These are phyloP conservation scores for Aspergillus funiculosus DNA, from an alignment of 495 filamentous ascomycete genomes.

Conservation along the genomic window DNA sequence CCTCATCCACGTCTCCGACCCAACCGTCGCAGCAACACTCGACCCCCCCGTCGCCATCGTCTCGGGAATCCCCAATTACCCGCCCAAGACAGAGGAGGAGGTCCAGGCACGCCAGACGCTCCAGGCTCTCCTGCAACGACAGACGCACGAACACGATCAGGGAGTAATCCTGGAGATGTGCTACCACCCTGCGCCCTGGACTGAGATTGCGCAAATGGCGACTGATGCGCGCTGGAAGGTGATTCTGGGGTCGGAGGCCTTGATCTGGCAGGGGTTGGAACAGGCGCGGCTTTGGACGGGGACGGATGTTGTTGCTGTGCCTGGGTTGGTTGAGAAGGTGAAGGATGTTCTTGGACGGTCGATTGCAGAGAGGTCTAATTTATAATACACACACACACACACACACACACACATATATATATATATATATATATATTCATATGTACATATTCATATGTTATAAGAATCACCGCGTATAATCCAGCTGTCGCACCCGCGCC, in stretches of 20 bases:
- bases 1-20: slow-evolving; percentile 51
- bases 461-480: slow-evolving; percentile 49
- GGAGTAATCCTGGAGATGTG: slow-evolving; percentile 75
- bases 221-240: slow-evolving; percentile 59
- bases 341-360: slow-evolving; percentile 45
- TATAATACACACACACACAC: slow-evolving; percentile 20
- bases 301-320: slow-evolving; percentile 46
- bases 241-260: slow-evolving; percentile 61
- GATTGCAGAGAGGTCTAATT: slow-evolving; percentile 29
- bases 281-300: slow-evolving; percentile 63
- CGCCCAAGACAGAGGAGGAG: slow-evolving; percentile 56
- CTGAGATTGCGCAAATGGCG: slow-evolving; percentile 53
- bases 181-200: slow-evolving; percentile 66
- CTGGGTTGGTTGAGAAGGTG: slow-evolving; percentile 44
- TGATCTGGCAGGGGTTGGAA: slow-evolving; percentile 72
- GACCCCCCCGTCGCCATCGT: slow-evolving; percentile 57
- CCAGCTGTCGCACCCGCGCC: slow-evolving; percentile 53
- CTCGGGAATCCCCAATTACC: slow-evolving; percentile 63
- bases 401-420: slow-evolving; percentile 10
- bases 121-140: slow-evolving; percentile 46
- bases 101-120: slow-evolving; percentile 48
- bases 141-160: slow-evolving; percentile 36
- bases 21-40: slow-evolving; percentile 49
- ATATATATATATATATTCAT: slow-evolving; percentile 12
- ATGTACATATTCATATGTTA: slow-evolving; percentile 1